Conservation (phyloP, 179 eudicot species). For the Silene coronaria region DNA sequence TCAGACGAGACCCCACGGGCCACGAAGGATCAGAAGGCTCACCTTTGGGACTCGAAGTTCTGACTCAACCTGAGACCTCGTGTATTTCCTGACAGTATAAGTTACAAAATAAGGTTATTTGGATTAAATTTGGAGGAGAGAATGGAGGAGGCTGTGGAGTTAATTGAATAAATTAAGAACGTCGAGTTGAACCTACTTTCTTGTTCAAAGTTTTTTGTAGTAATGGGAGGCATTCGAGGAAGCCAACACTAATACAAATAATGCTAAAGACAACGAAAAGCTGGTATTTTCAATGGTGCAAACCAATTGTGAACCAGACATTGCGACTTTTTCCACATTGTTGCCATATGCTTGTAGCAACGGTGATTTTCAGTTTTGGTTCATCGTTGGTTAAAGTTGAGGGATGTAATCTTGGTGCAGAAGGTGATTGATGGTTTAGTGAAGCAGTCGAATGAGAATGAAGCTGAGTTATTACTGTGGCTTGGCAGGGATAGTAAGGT, state of each 20-base stretch:
- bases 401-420: slow-evolving; percentile 30
- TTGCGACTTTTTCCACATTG: slow-evolving; percentile 30
- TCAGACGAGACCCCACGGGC: no score
- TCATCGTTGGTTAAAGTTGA: slow-evolving; percentile 18
- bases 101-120: slow-evolving; percentile 44
- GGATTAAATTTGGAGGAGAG: slow-evolving; percentile 38
- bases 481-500: slow-evolving; percentile 33
- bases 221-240: slow-evolving; percentile 39
- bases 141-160: slow-evolving; percentile 34
- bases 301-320: slow-evolving; percentile 28
- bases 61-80: no score
- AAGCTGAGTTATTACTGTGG: slow-evolving; percentile 38
- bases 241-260: no score
- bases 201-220: slow-evolving; percentile 44
- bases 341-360: slow-evolving; percentile 45
- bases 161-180: slow-evolving; percentile 32
- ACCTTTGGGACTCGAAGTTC: no score
- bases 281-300: slow-evolving; percentile 42
- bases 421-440: slow-evolving; percentile 39
- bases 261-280: no score
- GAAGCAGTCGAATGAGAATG: slow-evolving; percentile 25
- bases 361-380: slow-evolving; percentile 38
- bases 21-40: no score
- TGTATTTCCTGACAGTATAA: slow-evolving; percentile 39
- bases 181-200: slow-evolving; percentile 36